Conservation (phyloP, 2,329 filamentous ascomycete genomes). For the Pseudogymnoascus sp. region DNA sequence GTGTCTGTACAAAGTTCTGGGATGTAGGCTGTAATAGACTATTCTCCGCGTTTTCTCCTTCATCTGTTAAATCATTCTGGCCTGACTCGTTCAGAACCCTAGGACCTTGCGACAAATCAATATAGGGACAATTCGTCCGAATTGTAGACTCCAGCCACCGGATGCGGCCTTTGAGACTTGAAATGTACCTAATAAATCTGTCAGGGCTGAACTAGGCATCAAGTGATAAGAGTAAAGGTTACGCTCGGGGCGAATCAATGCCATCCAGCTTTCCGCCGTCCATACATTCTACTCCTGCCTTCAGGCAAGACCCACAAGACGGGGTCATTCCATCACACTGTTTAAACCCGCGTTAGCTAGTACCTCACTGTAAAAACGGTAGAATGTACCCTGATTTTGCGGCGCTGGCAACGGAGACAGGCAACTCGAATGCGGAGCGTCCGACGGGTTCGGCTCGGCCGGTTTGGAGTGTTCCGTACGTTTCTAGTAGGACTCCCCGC, state of each 20-base stretch:
- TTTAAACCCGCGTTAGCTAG: background rate
- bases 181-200: constrained; percentile 25
- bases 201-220: background rate
- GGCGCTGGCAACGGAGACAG: constrained; percentile 35
- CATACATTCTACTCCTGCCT: constrained; percentile 33
- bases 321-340: constrained; percentile 39
- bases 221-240: constrained; percentile 9
- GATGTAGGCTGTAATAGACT: background rate
- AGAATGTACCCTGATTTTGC: constrained; percentile 39
- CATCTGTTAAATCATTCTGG: background rate
- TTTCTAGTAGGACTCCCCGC: background rate
- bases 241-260: constrained; percentile 37
- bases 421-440: constrained; percentile 13
- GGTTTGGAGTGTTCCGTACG: background rate
- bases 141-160: constrained; percentile 40
- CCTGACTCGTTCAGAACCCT: constrained; percentile 5
- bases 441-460: background rate
- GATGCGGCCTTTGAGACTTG: constrained; percentile 34
- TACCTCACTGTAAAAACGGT: background rate
- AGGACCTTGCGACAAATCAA: constrained; percentile 30
- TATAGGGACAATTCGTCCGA: constrained; percentile 33
- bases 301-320: constrained; percentile 36
- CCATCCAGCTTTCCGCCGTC: constrained; percentile 36
- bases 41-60: constrained; percentile 1
- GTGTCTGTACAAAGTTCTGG: background rate